phyloP scores from a whole-genome alignment of 768 basidiomycete genomes.

The Cyathus striatus region DNA sequence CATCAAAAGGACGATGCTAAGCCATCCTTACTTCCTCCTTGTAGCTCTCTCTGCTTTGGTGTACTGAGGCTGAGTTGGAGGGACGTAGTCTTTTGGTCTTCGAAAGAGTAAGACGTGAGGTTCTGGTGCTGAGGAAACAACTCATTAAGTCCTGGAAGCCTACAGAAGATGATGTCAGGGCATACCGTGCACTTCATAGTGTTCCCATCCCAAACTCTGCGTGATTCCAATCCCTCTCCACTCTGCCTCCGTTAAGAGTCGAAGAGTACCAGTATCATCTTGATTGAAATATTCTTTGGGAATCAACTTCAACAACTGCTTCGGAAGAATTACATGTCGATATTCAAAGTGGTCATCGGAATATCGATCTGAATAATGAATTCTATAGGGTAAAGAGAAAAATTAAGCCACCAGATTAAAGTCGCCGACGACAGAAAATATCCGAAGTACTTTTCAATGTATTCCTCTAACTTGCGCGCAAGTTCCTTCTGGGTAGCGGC shows the following conservation, averaged over 20 bases:
- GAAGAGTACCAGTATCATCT: slow-evolving; percentile 69
- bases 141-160: background rate
- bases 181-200: slow-evolving; percentile 94
- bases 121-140: slow-evolving; percentile 77
- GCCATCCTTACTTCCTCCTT: slow-evolving; percentile 30
- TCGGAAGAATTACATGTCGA: slow-evolving; percentile 94
- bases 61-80: slow-evolving; percentile 41
- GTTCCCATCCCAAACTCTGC: slow-evolving; percentile 95
- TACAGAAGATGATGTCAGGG: slow-evolving; percentile 3
- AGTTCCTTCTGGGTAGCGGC: slow-evolving; percentile 32
- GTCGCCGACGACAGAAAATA: slow-evolving; percentile 7
- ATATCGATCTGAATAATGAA: slow-evolving; percentile 89
- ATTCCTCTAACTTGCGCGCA: slow-evolving; percentile 62
- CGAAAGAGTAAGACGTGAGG: slow-evolving; percentile 94
- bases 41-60: slow-evolving; percentile 24
- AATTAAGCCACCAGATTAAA: slow-evolving; percentile 11
- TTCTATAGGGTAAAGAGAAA: slow-evolving; percentile 37
- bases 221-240: slow-evolving; percentile 97
- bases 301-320: slow-evolving; percentile 88
- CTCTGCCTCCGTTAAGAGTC: slow-evolving; percentile 81
- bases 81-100: slow-evolving; percentile 64
- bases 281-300: slow-evolving; percentile 82
- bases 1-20: background rate
- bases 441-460: slow-evolving; percentile 75
- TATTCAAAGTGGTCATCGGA: slow-evolving; percentile 93